phyloP scores from a whole-genome alignment of 2,329 filamentous ascomycete genomes.

The Calonectria naviculata region DNA sequence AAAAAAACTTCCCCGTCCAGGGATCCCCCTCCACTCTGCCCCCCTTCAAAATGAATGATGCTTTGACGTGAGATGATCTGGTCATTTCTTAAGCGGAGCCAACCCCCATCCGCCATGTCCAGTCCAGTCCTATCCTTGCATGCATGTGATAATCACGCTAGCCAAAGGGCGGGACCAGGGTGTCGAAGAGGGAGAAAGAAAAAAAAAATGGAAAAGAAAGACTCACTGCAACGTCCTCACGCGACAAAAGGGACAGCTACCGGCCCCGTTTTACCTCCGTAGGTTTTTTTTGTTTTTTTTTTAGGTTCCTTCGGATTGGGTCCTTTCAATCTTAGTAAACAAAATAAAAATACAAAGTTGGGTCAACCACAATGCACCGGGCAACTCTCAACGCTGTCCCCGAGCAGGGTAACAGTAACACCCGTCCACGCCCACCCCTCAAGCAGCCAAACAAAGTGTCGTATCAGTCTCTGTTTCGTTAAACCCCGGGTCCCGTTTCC shows the following conservation, averaged over 20 bases:
- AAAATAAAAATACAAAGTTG: not conserved
- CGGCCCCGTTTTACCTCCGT: not conserved
- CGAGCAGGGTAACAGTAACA: not conserved
- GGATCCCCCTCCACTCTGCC: not conserved
- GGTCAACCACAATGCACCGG: not conserved
- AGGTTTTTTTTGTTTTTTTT: not conserved
- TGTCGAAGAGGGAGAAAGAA: not conserved
- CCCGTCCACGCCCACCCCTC: not conserved
- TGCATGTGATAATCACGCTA: slow-evolving; percentile 44
- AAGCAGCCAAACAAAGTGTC: not conserved
- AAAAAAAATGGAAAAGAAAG: slow-evolving; percentile 7
- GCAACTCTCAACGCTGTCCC: not conserved
- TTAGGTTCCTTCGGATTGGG: not conserved
- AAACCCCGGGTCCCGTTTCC: not conserved
- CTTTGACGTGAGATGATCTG: slow-evolving; percentile 42
- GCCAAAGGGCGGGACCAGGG: slow-evolving; percentile 35
- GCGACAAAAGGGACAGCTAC: not conserved
- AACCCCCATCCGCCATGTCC: slow-evolving; percentile 13
- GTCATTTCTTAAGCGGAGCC: slow-evolving; percentile 36
- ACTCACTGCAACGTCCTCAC: slow-evolving; percentile 10
- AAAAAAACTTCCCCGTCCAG: not conserved
- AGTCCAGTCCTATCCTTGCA: slow-evolving; percentile 22
- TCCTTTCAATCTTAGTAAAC: not conserved
- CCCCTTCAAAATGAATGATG: slow-evolving; percentile 36
- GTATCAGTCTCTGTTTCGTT: not conserved